Conservation (phyloP, 345 rosid genomes). For the Turnera subulata region DNA sequence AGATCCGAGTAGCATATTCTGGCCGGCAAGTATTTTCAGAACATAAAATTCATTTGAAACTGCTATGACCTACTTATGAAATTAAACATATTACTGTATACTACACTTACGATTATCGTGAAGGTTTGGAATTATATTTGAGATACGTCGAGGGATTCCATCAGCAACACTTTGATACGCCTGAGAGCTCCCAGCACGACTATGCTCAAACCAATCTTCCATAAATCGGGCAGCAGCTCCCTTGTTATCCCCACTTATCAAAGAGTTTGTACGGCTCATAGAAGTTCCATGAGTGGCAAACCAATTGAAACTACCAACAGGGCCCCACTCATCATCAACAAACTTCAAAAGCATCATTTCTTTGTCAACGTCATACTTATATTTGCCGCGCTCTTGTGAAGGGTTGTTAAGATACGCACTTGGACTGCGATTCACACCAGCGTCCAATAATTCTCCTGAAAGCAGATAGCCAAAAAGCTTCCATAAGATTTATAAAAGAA, state of each 20-base stretch:
- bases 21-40: not conserved
- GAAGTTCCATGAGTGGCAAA: slow-evolving; percentile 99
- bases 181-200: slow-evolving; percentile 27
- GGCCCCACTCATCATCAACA: slow-evolving; percentile 87
- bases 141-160: slow-evolving; percentile 68
- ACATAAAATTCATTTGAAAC: not conserved
- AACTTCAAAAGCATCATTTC: slow-evolving; percentile 97
- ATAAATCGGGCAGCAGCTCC: slow-evolving; percentile 94
- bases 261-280: slow-evolving; percentile 93
- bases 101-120: slow-evolving; percentile 44
- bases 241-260: slow-evolving; percentile 98
- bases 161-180: slow-evolving; percentile 33
- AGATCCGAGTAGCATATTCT: slow-evolving; percentile 5
- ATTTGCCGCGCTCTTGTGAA: slow-evolving; percentile 58
- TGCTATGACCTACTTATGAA: not conserved
- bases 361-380: slow-evolving; percentile 81
- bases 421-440: slow-evolving; percentile 94
- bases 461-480: slow-evolving; percentile 21
- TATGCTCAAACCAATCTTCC: slow-evolving; percentile 92
- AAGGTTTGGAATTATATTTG: slow-evolving; percentile 46
- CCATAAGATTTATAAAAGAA: slow-evolving; percentile 9
- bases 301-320: slow-evolving; percentile 97
- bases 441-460: slow-evolving; percentile 86
- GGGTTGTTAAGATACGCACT: slow-evolving; percentile 96
- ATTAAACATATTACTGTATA: not conserved